Percentiles rank a stretch among this genome's conserved stretches.
Evolutionary conservation across 1,284 basidiomycete species (phyloP).

Genomic region (Ustilago trichophora): DNA sequence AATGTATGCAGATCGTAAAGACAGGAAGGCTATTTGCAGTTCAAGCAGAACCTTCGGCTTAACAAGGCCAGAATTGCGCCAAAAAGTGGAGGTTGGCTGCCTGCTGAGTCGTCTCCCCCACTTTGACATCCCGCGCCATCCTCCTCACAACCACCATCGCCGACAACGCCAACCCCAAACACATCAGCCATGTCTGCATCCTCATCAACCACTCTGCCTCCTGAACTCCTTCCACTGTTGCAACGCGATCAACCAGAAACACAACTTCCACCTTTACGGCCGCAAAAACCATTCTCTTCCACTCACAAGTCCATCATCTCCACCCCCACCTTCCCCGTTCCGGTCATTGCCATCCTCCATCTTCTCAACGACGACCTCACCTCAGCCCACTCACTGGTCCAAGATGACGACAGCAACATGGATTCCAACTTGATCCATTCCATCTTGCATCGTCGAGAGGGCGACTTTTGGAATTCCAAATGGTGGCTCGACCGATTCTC

Average conservation of each 20-base stretch:
- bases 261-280: conserved; percentile 19
- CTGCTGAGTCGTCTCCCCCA: too few species aligned
- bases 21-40: too few species aligned
- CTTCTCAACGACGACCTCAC: conserved; percentile 53
- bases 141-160: too few species aligned
- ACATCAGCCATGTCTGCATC: not conserved
- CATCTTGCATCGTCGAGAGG: conserved; percentile 50
- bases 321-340: not conserved
- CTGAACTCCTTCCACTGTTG: not conserved
- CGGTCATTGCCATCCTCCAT: conserved; percentile 34
- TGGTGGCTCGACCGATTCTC: conserved; percentile 49
- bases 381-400: conserved; percentile 42
- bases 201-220: too few species aligned
- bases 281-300: conserved; percentile 21
- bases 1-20: too few species aligned
- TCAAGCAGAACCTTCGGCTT: too few species aligned
- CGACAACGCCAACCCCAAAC: too few species aligned
- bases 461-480: conserved; percentile 55
- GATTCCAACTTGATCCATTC: conserved; percentile 47
- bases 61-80: too few species aligned
- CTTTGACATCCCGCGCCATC: too few species aligned
- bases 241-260: not conserved
- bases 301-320: conserved; percentile 21
- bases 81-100: too few species aligned
- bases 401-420: conserved; percentile 37